Percentiles rank a stretch among this genome's conserved stretches.
phyloP scores from a whole-genome alignment of 441 rosid species.

The Populus hybrid region DNA sequence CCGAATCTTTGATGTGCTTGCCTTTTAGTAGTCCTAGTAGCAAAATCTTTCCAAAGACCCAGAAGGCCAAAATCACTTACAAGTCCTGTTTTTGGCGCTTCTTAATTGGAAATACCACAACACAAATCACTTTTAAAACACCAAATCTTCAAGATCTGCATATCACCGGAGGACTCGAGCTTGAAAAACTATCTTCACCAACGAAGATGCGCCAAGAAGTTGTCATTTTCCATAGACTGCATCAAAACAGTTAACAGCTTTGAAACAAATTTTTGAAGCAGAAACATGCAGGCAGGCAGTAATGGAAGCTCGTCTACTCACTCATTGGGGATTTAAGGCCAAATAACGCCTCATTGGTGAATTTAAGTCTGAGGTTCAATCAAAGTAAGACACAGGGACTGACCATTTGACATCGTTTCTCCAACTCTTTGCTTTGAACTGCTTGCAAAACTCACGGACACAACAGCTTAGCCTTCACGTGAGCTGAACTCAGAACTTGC shows the following conservation, averaged over 20 bases:
- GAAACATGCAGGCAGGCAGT: not conserved
- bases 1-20: not conserved
- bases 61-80: conserved; percentile 2
- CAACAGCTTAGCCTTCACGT: conserved; percentile 45
- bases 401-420: conserved; percentile 30
- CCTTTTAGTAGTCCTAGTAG: not conserved
- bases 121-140: conserved; percentile 16
- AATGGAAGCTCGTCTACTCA: conserved; percentile 9
- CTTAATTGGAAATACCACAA: not conserved
- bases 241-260: not conserved
- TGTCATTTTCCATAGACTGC: conserved; percentile 2
- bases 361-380: conserved; percentile 4
- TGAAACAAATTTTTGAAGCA: not conserved
- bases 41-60: not conserved
- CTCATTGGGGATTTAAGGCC: conserved; percentile 1
- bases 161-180: not conserved
- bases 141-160: conserved; percentile 2
- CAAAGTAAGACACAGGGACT: conserved; percentile 2
- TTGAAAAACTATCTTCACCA: conserved; percentile 7
- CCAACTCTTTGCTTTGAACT: conserved; percentile 27
- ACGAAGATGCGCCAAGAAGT: conserved; percentile 1
- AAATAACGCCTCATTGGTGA: not conserved
- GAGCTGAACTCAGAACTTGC: conserved; percentile 45
- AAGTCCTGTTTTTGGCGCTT: conserved; percentile 6
- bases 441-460: conserved; percentile 53